A percentile compares a stretch with the other conserved stretches of the same genome.
Conservation (phyloP, 495 filamentous ascomycete genomes). For the Articulospora tetracladia region DNA sequence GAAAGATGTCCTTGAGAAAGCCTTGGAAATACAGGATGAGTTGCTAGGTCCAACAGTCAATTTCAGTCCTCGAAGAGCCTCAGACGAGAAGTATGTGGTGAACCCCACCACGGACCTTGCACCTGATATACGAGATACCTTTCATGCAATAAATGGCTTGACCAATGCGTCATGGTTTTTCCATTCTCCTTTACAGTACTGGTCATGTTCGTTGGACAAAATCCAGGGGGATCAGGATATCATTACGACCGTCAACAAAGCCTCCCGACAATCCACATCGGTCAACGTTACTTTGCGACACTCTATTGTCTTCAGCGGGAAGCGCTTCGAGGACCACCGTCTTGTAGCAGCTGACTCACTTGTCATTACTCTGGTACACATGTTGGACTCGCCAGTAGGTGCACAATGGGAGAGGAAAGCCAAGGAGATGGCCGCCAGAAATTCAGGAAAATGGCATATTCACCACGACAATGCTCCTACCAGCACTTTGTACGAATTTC, state of each 20-base stretch:
- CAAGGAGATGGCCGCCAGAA: slow-evolving; percentile 34
- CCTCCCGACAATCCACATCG: slow-evolving; percentile 46
- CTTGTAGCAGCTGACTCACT: slow-evolving; percentile 66
- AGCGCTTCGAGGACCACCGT: slow-evolving; percentile 56
- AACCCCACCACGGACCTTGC: slow-evolving; percentile 28
- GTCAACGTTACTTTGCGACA: slow-evolving; percentile 68
- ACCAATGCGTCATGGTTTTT: slow-evolving; percentile 57
- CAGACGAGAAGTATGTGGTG: slow-evolving; percentile 13
- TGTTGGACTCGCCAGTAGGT: slow-evolving; percentile 51
- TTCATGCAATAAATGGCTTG: slow-evolving; percentile 47
- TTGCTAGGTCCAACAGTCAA: slow-evolving; percentile 50
- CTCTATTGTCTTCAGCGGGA: slow-evolving; percentile 72
- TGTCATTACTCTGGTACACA: slow-evolving; percentile 68
- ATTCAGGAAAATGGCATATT: slow-evolving; percentile 48
- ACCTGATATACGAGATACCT: slow-evolving; percentile 38
- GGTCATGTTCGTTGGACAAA: slow-evolving; percentile 55
- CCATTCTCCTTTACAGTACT: slow-evolving; percentile 72
- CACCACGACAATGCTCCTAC: slow-evolving; percentile 41
- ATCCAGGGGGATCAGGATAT: slow-evolving; percentile 56
- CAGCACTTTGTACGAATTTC: slow-evolving; percentile 66
- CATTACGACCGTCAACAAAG: slow-evolving; percentile 59
- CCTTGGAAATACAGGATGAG: slow-evolving; percentile 58
- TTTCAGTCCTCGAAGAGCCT: slow-evolving; percentile 41
- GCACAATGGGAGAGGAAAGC: slow-evolving; percentile 54
- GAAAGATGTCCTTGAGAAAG: slow-evolving; percentile 53